Evolutionary conservation across 169 alveolate species (phyloP).

Genomic region (Eimeria acervulina): DNA sequence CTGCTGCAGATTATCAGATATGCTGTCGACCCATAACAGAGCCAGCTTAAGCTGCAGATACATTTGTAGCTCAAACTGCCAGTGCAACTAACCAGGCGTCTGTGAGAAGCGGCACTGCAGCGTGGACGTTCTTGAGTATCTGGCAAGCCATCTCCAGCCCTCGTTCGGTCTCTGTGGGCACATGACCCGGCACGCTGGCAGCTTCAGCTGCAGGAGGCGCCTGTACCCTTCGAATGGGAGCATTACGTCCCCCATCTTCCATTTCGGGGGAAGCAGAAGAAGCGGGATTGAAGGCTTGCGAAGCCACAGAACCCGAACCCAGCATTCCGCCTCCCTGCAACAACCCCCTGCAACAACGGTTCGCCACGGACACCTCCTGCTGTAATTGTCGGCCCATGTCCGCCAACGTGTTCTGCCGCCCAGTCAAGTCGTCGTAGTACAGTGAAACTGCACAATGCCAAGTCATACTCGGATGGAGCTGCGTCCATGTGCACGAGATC

Average conservation of each 20-base stretch:
- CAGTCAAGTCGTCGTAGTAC: neutral
- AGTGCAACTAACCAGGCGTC: constrained; percentile 65
- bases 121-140: constrained; percentile 47
- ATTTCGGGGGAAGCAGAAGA: neutral
- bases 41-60: neutral
- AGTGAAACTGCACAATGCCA: constrained; percentile 23
- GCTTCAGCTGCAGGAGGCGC: constrained; percentile 61
- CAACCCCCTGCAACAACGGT: neutral
- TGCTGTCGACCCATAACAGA: neutral
- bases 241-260: neutral
- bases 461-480: neutral
- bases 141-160: constrained; percentile 62
- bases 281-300: neutral
- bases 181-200: constrained; percentile 42
- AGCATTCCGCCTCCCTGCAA: neutral
- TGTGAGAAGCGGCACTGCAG: constrained; percentile 39
- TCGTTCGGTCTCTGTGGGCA: constrained; percentile 11
- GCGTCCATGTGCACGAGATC: neutral
- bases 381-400: constrained; percentile 24
- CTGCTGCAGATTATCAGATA: neutral
- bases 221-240: neutral
- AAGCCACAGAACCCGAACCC: neutral
- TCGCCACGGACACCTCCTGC: neutral
- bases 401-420: constrained; percentile 31
- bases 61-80: constrained; percentile 8